Conservation (phyloP, 2,329 filamentous ascomycete genomes). For the Graphilbum ipis-grandicollis region DNA sequence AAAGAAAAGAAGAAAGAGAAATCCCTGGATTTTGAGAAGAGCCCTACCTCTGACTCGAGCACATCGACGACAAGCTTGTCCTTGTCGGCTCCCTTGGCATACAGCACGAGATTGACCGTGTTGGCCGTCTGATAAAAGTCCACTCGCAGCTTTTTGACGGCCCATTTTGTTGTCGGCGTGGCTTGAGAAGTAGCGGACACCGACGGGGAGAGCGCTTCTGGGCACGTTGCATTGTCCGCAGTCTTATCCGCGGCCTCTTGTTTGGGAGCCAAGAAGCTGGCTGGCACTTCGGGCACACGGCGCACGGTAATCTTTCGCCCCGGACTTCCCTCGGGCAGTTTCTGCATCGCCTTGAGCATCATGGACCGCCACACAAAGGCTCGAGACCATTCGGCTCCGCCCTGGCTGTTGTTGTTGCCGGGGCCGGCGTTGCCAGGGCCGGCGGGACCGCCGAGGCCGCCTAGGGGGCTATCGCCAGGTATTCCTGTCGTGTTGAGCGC, state of each 20-base stretch:
- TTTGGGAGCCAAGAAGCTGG: not conserved
- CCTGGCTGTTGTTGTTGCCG: not conserved
- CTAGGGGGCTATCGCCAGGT: constrained; percentile 6
- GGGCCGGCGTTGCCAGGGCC: too few relatives aligned
- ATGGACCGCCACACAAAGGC: constrained; percentile 29
- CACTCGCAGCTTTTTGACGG: constrained; percentile 17
- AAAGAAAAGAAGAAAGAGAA: not conserved
- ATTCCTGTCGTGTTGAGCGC: constrained; percentile 9
- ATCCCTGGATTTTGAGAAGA: not conserved
- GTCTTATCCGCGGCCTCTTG: not conserved
- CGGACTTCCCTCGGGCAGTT: constrained; percentile 24
- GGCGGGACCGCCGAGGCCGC: not conserved
- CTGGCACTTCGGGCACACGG: constrained; percentile 14
- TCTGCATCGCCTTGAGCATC: constrained; percentile 26
- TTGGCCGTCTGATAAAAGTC: constrained; percentile 24
- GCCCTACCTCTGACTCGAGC: constrained; percentile 6
- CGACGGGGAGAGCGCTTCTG: too few relatives aligned
- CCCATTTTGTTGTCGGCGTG: not conserved
- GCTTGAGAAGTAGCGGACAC: not conserved
- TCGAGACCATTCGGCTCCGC: constrained; percentile 17
- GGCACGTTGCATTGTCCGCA: too few relatives aligned
- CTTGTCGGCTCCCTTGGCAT: constrained; percentile 20
- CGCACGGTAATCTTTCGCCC: constrained; percentile 26
- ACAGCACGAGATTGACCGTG: constrained; percentile 19
- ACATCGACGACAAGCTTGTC: constrained; percentile 5